Evolutionary conservation across 169 alveolate genomes (phyloP).

Genomic region (Babesia caballi): DNA sequence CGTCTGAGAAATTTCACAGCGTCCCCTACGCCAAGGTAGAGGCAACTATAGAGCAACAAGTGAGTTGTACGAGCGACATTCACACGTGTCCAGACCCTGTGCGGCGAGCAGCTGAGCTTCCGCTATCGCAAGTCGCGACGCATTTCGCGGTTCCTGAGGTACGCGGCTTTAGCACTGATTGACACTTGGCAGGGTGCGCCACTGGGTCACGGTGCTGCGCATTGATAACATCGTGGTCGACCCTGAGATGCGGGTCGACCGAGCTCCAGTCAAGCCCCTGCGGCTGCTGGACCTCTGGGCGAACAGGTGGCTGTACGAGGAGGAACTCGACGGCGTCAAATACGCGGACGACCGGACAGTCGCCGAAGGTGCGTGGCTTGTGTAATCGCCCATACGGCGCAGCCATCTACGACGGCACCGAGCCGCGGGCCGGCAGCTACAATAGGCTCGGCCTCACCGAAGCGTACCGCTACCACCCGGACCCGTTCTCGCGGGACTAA

Average conservation of each 20-base stretch:
- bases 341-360: conserved; percentile 32
- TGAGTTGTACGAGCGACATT: background rate
- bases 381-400: background rate
- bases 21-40: conserved; percentile 84
- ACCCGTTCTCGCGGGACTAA: conserved; percentile 45
- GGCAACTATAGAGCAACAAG: conserved; percentile 84
- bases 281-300: conserved; percentile 84
- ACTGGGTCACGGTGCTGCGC: conserved; percentile 82
- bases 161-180: background rate
- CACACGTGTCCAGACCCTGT: conserved; percentile 61
- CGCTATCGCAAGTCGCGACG: conserved; percentile 79
- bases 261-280: conserved; percentile 64
- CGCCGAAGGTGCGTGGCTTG: conserved; percentile 23
- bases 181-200: conserved; percentile 60
- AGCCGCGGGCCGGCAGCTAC: conserved; percentile 48
- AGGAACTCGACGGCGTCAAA: conserved; percentile 75
- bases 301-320: conserved; percentile 82
- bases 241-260: conserved; percentile 52
- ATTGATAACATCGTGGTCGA: conserved; percentile 80
- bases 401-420: conserved; percentile 63
- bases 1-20: conserved; percentile 41
- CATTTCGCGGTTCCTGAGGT: conserved; percentile 80
- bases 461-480: conserved; percentile 62
- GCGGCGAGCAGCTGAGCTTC: conserved; percentile 83
- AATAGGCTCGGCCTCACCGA: conserved; percentile 64